These are phyloP conservation scores for Tetracladium marchalianum DNA, from an alignment of 495 filamentous ascomycete species.

Conservation along the genomic window DNA sequence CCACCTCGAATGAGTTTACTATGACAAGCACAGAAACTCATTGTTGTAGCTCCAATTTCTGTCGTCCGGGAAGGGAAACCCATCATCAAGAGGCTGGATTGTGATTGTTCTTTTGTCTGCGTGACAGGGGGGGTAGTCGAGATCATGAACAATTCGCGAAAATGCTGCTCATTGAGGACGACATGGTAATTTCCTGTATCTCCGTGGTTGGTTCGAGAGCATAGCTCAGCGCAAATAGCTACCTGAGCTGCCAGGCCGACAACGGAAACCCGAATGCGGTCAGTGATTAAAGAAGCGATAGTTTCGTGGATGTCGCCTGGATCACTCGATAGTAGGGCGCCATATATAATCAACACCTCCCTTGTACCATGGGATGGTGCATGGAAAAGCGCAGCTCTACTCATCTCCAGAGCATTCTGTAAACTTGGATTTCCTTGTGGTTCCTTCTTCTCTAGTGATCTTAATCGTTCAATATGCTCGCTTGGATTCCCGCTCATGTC, in stretches of 20 bases:
- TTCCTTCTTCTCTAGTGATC: constrained; percentile 61
- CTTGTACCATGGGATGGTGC: constrained; percentile 87
- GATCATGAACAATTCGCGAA: constrained; percentile 77
- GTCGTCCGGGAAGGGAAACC: constrained; percentile 86
- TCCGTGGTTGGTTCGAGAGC: constrained; percentile 69
- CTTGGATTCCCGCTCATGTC: constrained; percentile 86
- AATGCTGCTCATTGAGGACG: constrained; percentile 80
- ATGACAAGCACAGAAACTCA: constrained; percentile 80
- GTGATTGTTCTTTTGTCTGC: constrained; percentile 52
- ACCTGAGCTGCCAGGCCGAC: constrained; percentile 88
- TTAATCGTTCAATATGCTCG: constrained; percentile 73
- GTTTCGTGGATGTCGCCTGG: constrained; percentile 94
- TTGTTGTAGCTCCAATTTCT: constrained; percentile 39
- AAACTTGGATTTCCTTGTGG: constrained; percentile 82
- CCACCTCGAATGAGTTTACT: constrained; percentile 75
- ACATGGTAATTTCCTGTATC: constrained; percentile 70
- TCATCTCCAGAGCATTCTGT: constrained; percentile 95
- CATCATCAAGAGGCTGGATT: constrained; percentile 87
- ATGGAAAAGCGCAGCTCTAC: constrained; percentile 78
- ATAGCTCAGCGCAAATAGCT: constrained; percentile 86
- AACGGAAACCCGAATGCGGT: constrained; percentile 77
- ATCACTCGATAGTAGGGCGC: constrained; percentile 80
- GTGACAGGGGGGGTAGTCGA: constrained; percentile 83
- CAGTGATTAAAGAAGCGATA: constrained; percentile 60
- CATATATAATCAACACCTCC: constrained; percentile 86